Evolutionary conservation across 2,329 filamentous ascomycete genomes (phyloP).

Genomic region (Rutstroemia sp.): DNA sequence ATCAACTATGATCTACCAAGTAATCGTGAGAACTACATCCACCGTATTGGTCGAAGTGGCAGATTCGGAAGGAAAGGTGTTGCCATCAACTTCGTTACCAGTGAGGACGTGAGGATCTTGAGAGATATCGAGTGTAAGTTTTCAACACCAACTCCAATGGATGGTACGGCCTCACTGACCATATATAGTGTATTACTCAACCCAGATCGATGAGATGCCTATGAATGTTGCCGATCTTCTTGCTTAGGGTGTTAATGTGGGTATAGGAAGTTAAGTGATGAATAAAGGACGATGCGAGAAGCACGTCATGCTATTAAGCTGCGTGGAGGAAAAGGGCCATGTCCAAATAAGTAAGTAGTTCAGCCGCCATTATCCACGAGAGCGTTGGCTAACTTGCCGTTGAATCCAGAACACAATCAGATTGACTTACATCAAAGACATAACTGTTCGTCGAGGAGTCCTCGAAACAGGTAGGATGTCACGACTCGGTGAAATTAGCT

Average conservation of each 20-base stretch:
- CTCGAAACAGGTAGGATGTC: not conserved
- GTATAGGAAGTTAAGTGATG: not conserved
- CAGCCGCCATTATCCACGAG: not conserved
- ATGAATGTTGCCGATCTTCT: constrained; percentile 56
- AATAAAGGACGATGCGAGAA: not conserved
- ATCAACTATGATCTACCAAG: constrained; percentile 99
- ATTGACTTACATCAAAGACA: constrained; percentile 1
- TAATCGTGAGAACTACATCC: constrained; percentile 99
- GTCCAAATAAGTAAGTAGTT: constrained; percentile 21
- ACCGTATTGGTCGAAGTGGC: constrained; percentile 92
- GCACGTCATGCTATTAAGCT: constrained; percentile 18
- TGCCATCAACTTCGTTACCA: constrained; percentile 98
- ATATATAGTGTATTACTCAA: constrained; percentile 60
- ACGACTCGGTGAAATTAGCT: not conserved
- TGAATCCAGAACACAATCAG: not conserved
- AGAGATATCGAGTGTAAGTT: constrained; percentile 86
- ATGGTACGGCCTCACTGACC: constrained; percentile 14
- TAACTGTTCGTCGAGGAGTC: not conserved
- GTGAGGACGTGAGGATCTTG: constrained; percentile 93
- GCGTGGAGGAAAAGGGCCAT: constrained; percentile 27
- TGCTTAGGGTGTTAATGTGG: constrained; percentile 15
- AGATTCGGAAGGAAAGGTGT: constrained; percentile 97
- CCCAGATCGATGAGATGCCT: constrained; percentile 75
- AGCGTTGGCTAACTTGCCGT: not conserved
- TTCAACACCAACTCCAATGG: not conserved